Evolutionary conservation across 495 filamentous ascomycete species (phyloP).

Genomic region (Xylaria acuta): DNA sequence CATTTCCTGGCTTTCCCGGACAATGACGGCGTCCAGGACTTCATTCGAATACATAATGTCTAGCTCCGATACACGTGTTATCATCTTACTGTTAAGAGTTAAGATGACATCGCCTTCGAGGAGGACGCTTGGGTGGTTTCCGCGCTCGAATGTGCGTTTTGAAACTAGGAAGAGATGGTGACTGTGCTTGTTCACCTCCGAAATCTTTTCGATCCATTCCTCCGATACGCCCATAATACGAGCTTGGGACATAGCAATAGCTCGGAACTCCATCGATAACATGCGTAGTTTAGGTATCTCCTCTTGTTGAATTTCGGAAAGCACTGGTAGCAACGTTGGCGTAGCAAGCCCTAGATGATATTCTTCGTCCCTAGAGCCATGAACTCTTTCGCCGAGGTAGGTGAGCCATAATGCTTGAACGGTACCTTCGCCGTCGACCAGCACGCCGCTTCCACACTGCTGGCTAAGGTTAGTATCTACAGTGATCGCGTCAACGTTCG

Average conservation of each 20-base stretch:
- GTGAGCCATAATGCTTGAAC: conserved; percentile 96
- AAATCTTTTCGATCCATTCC: conserved; percentile 91
- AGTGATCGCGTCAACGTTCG: conserved; percentile 96
- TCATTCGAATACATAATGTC: conserved; percentile 97
- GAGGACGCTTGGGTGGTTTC: conserved; percentile 73
- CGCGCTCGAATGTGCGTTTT: conserved; percentile 69
- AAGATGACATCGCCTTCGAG: conserved; percentile 93
- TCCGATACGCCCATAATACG: conserved; percentile 97
- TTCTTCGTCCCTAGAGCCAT: conserved; percentile 86
- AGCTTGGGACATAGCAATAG: conserved; percentile 97
- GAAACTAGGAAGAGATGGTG: conserved; percentile 99
- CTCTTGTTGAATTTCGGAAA: conserved; percentile 82
- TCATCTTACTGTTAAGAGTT: conserved; percentile 86
- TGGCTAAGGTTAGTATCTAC: conserved; percentile 90
- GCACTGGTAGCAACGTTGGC: conserved; percentile 82
- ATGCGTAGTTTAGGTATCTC: conserved; percentile 81
- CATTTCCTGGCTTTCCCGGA: conserved; percentile 85
- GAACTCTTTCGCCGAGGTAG: conserved; percentile 88
- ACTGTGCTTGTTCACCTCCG: conserved; percentile 81
- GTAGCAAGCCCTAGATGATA: conserved; percentile 95
- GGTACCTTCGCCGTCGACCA: conserved; percentile 86
- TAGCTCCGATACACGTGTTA: conserved; percentile 89
- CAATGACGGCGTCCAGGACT: conserved; percentile 79
- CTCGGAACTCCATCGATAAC: conserved; percentile 90
- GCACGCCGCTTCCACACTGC: conserved; percentile 93